phyloP scores from a whole-genome alignment of 345 rosid genomes.

The Erysimum cheiranthoides region DNA sequence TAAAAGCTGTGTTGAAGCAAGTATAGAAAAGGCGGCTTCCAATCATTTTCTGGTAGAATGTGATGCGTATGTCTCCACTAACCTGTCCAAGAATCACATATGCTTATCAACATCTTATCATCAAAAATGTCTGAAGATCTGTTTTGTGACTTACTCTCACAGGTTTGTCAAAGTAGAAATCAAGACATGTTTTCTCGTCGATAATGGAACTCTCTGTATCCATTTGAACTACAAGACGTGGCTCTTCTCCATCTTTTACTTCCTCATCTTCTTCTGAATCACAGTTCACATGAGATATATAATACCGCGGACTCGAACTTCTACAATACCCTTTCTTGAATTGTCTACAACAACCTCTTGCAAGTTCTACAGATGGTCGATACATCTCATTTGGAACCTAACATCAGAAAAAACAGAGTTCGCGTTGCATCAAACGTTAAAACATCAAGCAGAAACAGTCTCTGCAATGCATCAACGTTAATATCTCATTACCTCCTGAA shows the following conservation, averaged over 20 bases:
- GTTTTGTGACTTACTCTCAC: conserved; percentile 56
- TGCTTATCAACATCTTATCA: neutral
- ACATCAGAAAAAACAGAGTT: neutral
- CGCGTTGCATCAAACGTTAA: neutral
- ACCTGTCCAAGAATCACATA: conserved; percentile 53
- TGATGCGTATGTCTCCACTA: conserved; percentile 74
- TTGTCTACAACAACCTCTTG: conserved; percentile 70
- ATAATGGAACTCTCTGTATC: conserved; percentile 87
- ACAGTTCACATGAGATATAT: conserved; percentile 56
- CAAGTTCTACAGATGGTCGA: conserved; percentile 71
- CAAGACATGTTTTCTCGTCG: conserved; percentile 87
- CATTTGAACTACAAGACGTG: conserved; percentile 81
- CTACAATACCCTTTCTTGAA: conserved; percentile 65
- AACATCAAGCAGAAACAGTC: neutral
- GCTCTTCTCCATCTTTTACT: conserved; percentile 47
- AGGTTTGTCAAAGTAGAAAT: conserved; percentile 72
- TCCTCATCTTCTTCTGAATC: conserved; percentile 50
- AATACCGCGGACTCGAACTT: conserved; percentile 66
- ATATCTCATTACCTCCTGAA: conserved; percentile 66
- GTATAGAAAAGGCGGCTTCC: conserved; percentile 90
- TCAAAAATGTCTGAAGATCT: neutral
- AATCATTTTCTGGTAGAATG: conserved; percentile 85
- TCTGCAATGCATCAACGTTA: neutral
- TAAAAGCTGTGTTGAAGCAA: conserved; percentile 91
- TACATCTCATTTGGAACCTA: conserved; percentile 74